These are phyloP conservation scores for Ceratobasidium theobromae DNA, from an alignment of 1,284 basidiomycete genomes.

Conservation along the genomic window DNA sequence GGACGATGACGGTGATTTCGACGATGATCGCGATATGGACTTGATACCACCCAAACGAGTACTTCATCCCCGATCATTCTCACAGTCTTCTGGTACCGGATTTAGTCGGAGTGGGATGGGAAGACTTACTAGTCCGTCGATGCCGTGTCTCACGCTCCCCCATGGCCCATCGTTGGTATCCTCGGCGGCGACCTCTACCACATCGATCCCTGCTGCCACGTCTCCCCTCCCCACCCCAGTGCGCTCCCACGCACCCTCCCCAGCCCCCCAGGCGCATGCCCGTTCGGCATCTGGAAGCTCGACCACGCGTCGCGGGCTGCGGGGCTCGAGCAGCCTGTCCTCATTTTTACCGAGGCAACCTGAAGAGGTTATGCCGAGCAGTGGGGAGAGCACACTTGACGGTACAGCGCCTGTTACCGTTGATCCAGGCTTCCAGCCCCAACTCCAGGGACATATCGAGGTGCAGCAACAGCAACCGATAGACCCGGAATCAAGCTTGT, in stretches of 20 bases:
- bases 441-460: neutral
- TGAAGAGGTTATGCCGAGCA: conserved; percentile 28
- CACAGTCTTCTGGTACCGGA: conserved; percentile 13
- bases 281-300: conserved; percentile 20
- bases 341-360: conserved; percentile 30
- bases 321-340: conserved; percentile 16
- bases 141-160: conserved; percentile 20
- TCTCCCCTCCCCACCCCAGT: neutral
- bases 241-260: conserved; percentile 28
- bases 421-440: conserved; percentile 12
- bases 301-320: conserved; percentile 19
- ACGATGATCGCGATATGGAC: conserved; percentile 23
- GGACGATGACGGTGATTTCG: conserved; percentile 26
- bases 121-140: conserved; percentile 25
- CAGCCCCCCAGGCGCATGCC: conserved; percentile 3
- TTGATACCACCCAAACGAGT: conserved; percentile 8
- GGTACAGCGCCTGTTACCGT: conserved; percentile 11
- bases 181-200: conserved; percentile 26
- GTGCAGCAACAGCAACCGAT: neutral
- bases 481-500: neutral
- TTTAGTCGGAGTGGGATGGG: conserved; percentile 10
- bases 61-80: conserved; percentile 27
- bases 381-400: conserved; percentile 29
- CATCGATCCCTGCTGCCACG: conserved; percentile 13
- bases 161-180: conserved; percentile 7